Base-by-base conservation (phyloP, 2,329 filamentous ascomycete species). In the Chaetothyriales sp. region DNA sequence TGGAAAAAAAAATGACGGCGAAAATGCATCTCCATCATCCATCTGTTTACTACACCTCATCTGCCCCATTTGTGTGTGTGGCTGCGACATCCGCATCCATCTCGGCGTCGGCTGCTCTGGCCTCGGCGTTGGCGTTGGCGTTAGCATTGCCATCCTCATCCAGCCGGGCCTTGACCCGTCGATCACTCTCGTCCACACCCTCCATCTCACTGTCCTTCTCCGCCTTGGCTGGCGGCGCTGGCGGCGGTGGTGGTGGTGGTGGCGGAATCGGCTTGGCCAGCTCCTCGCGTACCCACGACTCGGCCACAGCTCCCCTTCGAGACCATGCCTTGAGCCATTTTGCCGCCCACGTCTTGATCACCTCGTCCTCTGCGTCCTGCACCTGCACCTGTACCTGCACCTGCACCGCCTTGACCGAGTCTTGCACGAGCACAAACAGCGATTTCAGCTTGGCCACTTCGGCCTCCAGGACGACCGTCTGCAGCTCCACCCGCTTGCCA, bases 241-340 rank as follows among this genome's bases (percentile, higher is more conserved):
- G 53, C 4, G 68, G 68, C n/a, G n/a, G n/a, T n/a, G n/a, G n/a
- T n/a, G n/a, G n/a, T n/a, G n/a, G 49, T 36, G 53, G 56, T 50
- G 53, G 53, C 4, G 68, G 68, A 18, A 64, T 67, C 9, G 75
- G 72, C 53, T 69, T 68, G 2, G 73, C 68, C 48, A 77, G 71
- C 18, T 72, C 71, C 59, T 80, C 79, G 9, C 72, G 70, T 18
- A 81, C 75, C 53, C 79, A 75, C 0, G 84, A 77, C 68, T 95
- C 88, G 69, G 96, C 89, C 12, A 96, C 86, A 2, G 85, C 86
- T 12, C 79, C 78, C 67, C 87, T 84, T 44, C 92, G 76, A 61
- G 81, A 73, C 66, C 95, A 95, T 1, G 92, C 87, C 28, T 86
- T 77, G 55, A 86, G 71, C 92, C 92, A 98, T 46, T 88, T 78